Base-by-base conservation (phyloP, 2,329 filamentous ascomycete species). In the Juglanconis oblonga region DNA sequence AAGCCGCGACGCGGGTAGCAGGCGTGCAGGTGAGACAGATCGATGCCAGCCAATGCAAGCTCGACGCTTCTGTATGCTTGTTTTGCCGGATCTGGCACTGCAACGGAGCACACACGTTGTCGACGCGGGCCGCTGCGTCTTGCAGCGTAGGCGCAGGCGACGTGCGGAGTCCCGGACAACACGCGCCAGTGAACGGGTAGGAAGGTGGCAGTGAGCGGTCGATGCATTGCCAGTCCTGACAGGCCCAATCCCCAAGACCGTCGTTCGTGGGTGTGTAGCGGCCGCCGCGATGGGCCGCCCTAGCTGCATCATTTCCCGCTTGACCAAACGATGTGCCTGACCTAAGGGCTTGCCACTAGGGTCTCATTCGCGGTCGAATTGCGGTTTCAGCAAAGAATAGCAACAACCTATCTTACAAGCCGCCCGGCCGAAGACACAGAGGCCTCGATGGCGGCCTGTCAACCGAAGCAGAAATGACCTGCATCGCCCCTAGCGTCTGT, bases 361-460 rank as follows among this genome's bases (percentile, higher is more conserved):
- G 54, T 55, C 58, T 55, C 50, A 40, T 52, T 53, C 54, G 49
- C 62, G 29, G 67, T 69, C 67, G 67, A 69, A 13, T 31, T 57
- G 45, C 64, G 31, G 68, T 70, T 69, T 70, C 68, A 69, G 58
- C 60, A 67, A 66, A 67, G 57, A 66, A 68, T 68, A 69, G 66
- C 62, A 69, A 55, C 56, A 63, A 42, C 54, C 57, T 58, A 5
- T 57, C 45, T 51, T 60, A 57, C 40, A 44, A 50, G 57, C 50
- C 61, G 38, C 57, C 55, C 33, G 56, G 57, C 40, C 45, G 31
- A 51, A n/a, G 50, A 59, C 55, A 32, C 24, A 51, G 50, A 57
- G 50, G 44, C 45, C 45, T 11, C 45, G 24, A 31, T 48, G 58
- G 36, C 17, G 48, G 54, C 45, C 55, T 58, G 57, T 49, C 51